A percentile compares a stretch with the other conserved stretches of the same genome.
Conservation (phyloP, 805 yeast genomes). For the Wickerhamiella sergipiensis region DNA sequence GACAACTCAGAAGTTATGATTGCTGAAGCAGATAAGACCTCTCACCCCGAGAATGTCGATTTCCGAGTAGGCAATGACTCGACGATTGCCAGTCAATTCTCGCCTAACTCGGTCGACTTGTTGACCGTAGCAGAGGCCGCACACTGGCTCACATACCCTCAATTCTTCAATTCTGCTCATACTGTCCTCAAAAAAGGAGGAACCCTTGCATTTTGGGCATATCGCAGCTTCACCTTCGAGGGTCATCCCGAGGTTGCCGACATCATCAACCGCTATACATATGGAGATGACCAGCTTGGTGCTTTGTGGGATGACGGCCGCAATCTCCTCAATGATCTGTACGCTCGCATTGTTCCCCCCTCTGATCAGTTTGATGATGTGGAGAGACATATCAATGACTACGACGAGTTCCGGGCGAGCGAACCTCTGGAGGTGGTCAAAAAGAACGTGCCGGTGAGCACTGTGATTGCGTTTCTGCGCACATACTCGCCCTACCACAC, state of each 20-base stretch:
- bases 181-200: slow-evolving; percentile 46
- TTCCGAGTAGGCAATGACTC: slow-evolving; percentile 15
- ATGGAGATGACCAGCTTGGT: slow-evolving; percentile 31
- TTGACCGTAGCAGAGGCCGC: slow-evolving; percentile 68
- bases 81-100: slow-evolving; percentile 14
- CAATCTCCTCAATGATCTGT: slow-evolving; percentile 32
- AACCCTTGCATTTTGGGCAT: slow-evolving; percentile 68
- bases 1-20: slow-evolving; percentile 52
- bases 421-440: slow-evolving; percentile 16
- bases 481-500: slow-evolving; percentile 64
- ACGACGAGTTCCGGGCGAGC: slow-evolving; percentile 14
- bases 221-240: slow-evolving; percentile 52
- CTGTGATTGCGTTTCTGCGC: slow-evolving; percentile 31
- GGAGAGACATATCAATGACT: slow-evolving; percentile 19
- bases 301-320: slow-evolving; percentile 86
- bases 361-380: slow-evolving; percentile 30
- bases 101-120: slow-evolving; percentile 39
- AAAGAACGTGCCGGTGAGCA: slow-evolving; percentile 1
- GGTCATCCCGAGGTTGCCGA: slow-evolving; percentile 41
- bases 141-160: slow-evolving; percentile 63
- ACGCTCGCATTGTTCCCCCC: slow-evolving; percentile 35
- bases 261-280: slow-evolving; percentile 37
- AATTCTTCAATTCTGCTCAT: slow-evolving; percentile 37
- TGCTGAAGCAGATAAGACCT: slow-evolving; percentile 26
- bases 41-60: slow-evolving; percentile 2